Conservation (phyloP, 441 rosid species). For the Arabidopsis lyrata region DNA sequence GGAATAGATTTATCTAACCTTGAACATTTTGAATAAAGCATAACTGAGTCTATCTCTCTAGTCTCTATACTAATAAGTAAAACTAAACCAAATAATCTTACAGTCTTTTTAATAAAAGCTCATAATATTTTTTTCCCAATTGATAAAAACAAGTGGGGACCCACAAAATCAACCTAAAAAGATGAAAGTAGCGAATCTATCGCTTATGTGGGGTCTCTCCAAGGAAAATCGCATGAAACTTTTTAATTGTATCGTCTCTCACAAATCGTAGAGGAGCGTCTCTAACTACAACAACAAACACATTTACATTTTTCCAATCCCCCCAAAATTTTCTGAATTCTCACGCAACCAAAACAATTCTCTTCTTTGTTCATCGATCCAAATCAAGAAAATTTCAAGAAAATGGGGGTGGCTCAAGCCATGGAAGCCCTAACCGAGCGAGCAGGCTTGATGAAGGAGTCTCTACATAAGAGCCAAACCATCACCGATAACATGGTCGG, state of each 20-base stretch:
- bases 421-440: conserved; percentile 77
- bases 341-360: background rate
- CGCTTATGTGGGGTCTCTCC: conserved; percentile 24
- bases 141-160: conserved; percentile 7
- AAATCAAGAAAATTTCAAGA: background rate
- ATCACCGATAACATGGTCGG: conserved; percentile 90
- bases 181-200: conserved; percentile 22
- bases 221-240: conserved; percentile 39
- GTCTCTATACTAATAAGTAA: too few relatives aligned
- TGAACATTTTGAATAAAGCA: too few relatives aligned
- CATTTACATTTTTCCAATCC: conserved; percentile 23
- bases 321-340: conserved; percentile 16
- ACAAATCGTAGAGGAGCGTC: conserved; percentile 18
- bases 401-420: conserved; percentile 72
- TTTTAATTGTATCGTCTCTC: conserved; percentile 1
- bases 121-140: too few relatives aligned
- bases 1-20: too few relatives aligned
- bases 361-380: conserved; percentile 36
- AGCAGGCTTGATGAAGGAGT: conserved; percentile 68
- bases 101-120: too few relatives aligned
- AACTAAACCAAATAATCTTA: too few relatives aligned
- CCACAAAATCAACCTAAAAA: conserved; percentile 42
- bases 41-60: too few relatives aligned
- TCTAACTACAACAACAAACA: conserved; percentile 4
- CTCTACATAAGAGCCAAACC: conserved; percentile 85